These are phyloP conservation scores for Scortechinia acanthostroma DNA, from an alignment of 2,329 filamentous ascomycete species.

Conservation along the genomic window DNA sequence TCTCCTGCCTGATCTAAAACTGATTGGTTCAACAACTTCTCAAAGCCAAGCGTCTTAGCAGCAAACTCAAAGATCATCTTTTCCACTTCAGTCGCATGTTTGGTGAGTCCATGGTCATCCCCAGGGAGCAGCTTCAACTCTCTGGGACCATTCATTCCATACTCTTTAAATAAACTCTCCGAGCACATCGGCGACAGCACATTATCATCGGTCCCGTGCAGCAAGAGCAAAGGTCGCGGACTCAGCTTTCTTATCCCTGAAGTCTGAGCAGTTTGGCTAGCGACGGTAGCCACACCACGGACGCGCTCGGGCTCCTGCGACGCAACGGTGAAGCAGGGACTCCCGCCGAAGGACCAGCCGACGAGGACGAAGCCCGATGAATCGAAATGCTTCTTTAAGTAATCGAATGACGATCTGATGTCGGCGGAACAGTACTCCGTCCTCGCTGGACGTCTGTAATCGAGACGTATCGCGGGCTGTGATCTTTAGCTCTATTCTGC, in stretches of 20 bases:
- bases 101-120: neutral
- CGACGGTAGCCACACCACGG: neutral
- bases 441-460: neutral
- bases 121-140: neutral
- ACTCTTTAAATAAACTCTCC: neutral
- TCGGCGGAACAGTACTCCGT: neutral
- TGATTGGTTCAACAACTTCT: neutral
- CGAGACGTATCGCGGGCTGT: neutral
- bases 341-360: neutral
- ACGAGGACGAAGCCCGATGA: neutral
- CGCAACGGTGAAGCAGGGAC: neutral
- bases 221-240: neutral
- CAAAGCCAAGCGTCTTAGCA: neutral
- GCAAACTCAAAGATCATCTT: neutral
- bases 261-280: neutral
- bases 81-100: neutral
- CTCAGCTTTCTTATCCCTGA: neutral
- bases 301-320: neutral
- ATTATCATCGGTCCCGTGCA: neutral
- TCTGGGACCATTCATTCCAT: neutral
- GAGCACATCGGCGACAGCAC: neutral
- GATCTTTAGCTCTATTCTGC: too few species aligned
- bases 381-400: neutral
- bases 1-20: neutral
- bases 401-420: neutral